A percentile compares a stretch with the other conserved stretches of the same genome.
phyloP scores from a whole-genome alignment of 345 rosid species.

The Bruguiera gymnorhiza region DNA sequence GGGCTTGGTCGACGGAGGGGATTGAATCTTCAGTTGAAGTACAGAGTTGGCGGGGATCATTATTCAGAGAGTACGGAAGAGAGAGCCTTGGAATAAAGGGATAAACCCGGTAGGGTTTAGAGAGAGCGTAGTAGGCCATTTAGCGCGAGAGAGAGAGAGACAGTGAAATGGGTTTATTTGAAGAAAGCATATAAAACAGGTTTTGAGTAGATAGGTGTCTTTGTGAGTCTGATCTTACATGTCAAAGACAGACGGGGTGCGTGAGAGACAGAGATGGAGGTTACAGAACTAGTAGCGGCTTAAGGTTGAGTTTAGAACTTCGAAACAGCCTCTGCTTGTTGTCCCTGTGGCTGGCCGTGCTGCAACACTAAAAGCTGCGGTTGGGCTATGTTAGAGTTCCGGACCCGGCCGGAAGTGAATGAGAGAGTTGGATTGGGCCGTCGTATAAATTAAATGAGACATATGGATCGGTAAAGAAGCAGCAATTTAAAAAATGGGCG shows the following conservation, averaged over 20 bases:
- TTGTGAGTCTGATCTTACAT: neutral
- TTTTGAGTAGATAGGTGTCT: neutral
- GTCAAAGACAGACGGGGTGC: neutral
- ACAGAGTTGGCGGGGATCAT: neutral
- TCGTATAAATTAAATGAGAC: too few species aligned
- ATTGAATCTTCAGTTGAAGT: neutral
- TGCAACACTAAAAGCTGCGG: too few species aligned
- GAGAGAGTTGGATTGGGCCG: too few species aligned
- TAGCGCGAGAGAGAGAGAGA: too few species aligned
- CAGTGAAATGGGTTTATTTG: neutral
- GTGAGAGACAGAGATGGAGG: neutral
- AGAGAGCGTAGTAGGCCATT: neutral
- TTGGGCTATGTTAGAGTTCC: too few species aligned
- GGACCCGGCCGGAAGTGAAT: too few species aligned
- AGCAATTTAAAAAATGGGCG: too few species aligned
- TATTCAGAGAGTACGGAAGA: conserved; percentile 2
- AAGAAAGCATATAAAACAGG: neutral
- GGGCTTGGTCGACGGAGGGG: conserved; percentile 27
- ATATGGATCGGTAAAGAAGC: too few species aligned
- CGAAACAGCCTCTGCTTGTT: neutral
- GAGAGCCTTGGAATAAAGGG: conserved; percentile 32
- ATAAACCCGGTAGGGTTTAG: conserved; percentile 15
- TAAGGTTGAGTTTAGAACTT: neutral
- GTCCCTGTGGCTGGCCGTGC: too few species aligned
- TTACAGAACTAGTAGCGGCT: neutral